Conservation (phyloP, 177 flowering plant genomes). For the Vitis hybrid region DNA sequence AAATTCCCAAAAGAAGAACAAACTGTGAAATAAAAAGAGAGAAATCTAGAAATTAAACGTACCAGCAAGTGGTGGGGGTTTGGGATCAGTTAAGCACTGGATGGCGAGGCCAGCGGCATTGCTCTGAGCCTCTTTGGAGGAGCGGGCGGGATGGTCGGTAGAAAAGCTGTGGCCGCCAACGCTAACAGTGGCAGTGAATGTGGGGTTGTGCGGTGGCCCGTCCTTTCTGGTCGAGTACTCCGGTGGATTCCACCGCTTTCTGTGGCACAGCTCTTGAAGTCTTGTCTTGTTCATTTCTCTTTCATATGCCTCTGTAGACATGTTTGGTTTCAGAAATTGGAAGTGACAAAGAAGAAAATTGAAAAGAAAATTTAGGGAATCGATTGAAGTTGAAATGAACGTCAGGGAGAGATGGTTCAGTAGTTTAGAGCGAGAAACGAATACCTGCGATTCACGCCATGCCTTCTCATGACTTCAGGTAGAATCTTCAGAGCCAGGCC, state of each 20-base stretch:
- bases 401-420: no score
- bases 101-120: constrained; percentile 35
- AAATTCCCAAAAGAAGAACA: background rate
- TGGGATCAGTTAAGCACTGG: constrained; percentile 6
- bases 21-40: background rate
- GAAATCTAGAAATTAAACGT: background rate
- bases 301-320: no score
- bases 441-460: no score
- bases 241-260: constrained; percentile 41
- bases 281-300: constrained; percentile 44
- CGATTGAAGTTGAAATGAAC: no score
- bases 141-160: background rate
- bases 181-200: constrained; percentile 28
- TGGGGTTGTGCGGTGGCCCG: constrained; percentile 36
- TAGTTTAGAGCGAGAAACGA: no score
- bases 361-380: no score
- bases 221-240: constrained; percentile 27
- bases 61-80: background rate
- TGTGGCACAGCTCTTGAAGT: constrained; percentile 54
- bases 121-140: constrained; percentile 36
- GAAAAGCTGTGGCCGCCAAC: constrained; percentile 26
- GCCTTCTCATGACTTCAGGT: no score
- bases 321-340: no score
- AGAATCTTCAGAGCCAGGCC: no score
- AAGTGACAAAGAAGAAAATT: no score